A percentile compares a stretch with the other conserved stretches of the same genome.
These are phyloP conservation scores for Sclerotinia nivalis DNA, from an alignment of 2,329 filamentous ascomycete species.

Conservation along the genomic window DNA sequence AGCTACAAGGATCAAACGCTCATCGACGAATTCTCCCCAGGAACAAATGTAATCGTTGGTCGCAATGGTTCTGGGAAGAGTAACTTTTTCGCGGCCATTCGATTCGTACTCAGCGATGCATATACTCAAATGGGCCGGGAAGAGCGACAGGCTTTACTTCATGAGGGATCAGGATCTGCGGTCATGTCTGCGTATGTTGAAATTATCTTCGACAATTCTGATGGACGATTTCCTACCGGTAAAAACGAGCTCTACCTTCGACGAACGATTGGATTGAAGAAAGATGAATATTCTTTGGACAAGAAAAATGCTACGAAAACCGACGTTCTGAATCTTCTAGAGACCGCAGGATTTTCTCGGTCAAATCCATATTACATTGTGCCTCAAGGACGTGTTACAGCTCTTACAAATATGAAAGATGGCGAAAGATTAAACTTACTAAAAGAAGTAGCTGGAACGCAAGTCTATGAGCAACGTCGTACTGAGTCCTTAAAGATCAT, in stretches of 20 bases:
- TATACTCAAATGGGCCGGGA: slow-evolving; percentile 96
- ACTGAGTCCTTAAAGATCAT: slow-evolving; percentile 95
- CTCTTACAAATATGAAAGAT: slow-evolving; percentile 98
- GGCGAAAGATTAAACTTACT: slow-evolving; percentile 83
- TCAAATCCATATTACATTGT: slow-evolving; percentile 99
- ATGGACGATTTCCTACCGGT: slow-evolving; percentile 91
- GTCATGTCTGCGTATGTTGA: slow-evolving; percentile 99
- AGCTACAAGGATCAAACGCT: slow-evolving; percentile 99
- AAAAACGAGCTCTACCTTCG: slow-evolving; percentile 88
- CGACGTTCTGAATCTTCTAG: slow-evolving; percentile 92
- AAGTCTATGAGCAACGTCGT: slow-evolving; percentile 91
- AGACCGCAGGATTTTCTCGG: slow-evolving; percentile 93
- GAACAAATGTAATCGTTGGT: slow-evolving; percentile 97
- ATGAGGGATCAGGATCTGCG: slow-evolving; percentile 95
- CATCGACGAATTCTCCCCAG: slow-evolving; percentile 96
- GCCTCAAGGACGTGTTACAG: slow-evolving; percentile 92
- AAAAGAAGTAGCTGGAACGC: slow-evolving; percentile 97
- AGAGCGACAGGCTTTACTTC: slow-evolving; percentile 92
- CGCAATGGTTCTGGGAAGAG: slow-evolving; percentile 99
- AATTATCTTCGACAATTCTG: slow-evolving; percentile 97
- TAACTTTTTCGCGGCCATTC: slow-evolving; percentile 99
- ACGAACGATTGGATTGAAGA: slow-evolving; percentile 94
- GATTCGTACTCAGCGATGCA: slow-evolving; percentile 96
- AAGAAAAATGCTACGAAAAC: slow-evolving; percentile 93
- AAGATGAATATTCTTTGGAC: slow-evolving; percentile 97